phyloP scores from a whole-genome alignment of 352 stramenopile species.

The Phytophthora litchii region DNA sequence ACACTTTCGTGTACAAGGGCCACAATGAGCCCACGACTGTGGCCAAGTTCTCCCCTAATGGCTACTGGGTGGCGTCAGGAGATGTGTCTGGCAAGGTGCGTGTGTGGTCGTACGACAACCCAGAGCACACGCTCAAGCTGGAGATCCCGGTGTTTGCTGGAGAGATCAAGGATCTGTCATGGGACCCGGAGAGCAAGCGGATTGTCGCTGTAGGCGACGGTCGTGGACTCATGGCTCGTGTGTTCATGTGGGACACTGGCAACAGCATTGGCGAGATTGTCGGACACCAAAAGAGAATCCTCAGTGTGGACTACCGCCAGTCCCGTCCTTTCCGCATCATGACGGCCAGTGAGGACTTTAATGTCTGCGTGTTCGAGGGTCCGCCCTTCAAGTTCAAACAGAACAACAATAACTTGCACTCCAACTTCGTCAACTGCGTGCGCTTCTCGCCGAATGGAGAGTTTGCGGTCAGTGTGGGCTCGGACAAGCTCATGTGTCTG shows the following conservation, averaged over 20 bases:
- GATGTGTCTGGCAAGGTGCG: constrained; percentile 92
- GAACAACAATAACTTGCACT: constrained; percentile 93
- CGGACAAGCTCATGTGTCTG: constrained; percentile 95
- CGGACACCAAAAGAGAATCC: constrained; percentile 93
- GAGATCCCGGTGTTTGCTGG: constrained; percentile 91
- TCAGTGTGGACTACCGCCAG: constrained; percentile 93
- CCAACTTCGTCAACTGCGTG: constrained; percentile 96
- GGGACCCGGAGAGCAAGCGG: constrained; percentile 96
- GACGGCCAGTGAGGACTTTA: constrained; percentile 95
- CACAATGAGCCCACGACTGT: constrained; percentile 93
- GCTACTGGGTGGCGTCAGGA: constrained; percentile 94
- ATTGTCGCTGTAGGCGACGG: constrained; percentile 92
- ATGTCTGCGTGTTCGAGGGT: constrained; percentile 94
- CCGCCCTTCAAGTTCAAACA: constrained; percentile 97
- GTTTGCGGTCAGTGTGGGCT: constrained; percentile 91
- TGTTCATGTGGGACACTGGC: constrained; percentile 98
- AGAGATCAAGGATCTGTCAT: constrained; percentile 94
- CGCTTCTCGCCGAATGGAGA: constrained; percentile 93
- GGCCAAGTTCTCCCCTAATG: constrained; percentile 94
- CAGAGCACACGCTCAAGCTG: constrained; percentile 96
- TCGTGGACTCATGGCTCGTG: constrained; percentile 72
- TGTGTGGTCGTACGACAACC: constrained; percentile 97
- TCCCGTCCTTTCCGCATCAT: constrained; percentile 95
- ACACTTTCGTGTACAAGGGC: constrained; percentile 95
- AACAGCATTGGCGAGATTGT: constrained; percentile 95